Evolutionary conservation across 176 grass and related monocot species (phyloP).

Genomic region (Pharus latifolius): DNA sequence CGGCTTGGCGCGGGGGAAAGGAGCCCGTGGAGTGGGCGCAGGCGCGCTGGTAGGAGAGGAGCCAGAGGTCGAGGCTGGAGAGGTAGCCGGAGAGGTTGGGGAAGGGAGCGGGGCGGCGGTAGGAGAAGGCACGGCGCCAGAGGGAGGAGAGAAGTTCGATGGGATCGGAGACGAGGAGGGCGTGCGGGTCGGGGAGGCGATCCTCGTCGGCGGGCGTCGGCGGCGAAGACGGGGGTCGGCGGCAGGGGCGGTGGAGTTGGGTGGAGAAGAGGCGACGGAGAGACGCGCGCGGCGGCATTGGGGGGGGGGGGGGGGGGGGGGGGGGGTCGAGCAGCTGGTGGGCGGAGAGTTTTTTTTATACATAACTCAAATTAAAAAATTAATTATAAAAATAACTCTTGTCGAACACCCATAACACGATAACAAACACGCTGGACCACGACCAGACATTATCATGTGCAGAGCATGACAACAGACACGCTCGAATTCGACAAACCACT

Average conservation of each 20-base stretch:
- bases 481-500: too few relatives aligned
- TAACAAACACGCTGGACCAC: too few relatives aligned
- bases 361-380: too few relatives aligned
- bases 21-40: conserved; percentile 77
- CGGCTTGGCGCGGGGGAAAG: conserved; percentile 54
- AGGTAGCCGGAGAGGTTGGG: conserved; percentile 85
- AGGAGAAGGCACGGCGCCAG: conserved; percentile 74
- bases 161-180: conserved; percentile 70
- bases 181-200: conserved; percentile 45
- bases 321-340: conserved; percentile 27
- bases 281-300: conserved; percentile 6
- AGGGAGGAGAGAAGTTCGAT: conserved; percentile 65
- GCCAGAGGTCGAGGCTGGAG: conserved; percentile 79
- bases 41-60: conserved; percentile 82
- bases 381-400: too few relatives aligned
- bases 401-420: too few relatives aligned
- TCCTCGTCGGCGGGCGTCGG: background rate
- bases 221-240: background rate
- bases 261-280: conserved; percentile 30
- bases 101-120: conserved; percentile 26
- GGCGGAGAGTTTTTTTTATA: too few relatives aligned
- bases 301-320: background rate
- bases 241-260: background rate
- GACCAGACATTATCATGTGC: too few relatives aligned
- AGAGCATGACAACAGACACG: too few relatives aligned